Evolutionary conservation across 2,329 filamentous ascomycete genomes (phyloP).

Genomic region (Hymenoscyphus scutula): DNA sequence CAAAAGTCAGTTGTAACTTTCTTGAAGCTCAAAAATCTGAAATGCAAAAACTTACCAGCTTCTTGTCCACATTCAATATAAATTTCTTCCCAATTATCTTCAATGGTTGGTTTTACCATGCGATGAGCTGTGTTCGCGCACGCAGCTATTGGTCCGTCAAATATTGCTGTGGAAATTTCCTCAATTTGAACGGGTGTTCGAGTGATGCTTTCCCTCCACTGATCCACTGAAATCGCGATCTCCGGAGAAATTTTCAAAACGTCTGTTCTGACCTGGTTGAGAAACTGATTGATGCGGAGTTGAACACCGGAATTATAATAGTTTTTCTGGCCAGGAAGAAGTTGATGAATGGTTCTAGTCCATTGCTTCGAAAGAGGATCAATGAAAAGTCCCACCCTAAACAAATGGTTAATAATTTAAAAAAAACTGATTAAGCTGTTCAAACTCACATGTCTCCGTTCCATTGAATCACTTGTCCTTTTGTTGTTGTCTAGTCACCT

Average conservation of each 20-base stretch:
- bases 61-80: background rate
- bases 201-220: background rate
- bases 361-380: conserved; percentile 7
- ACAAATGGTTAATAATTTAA: too few relatives aligned
- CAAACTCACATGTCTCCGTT: conserved; percentile 25
- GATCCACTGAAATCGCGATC: background rate
- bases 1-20: background rate
- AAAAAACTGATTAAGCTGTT: too few relatives aligned
- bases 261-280: background rate
- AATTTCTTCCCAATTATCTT: background rate
- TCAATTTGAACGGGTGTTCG: background rate
- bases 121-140: background rate
- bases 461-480: conserved; percentile 16
- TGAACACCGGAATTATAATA: background rate
- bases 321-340: conserved; percentile 1
- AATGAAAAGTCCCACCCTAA: background rate
- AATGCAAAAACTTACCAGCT: background rate
- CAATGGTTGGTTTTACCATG: background rate
- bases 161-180: background rate
- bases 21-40: background rate
- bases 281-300: background rate
- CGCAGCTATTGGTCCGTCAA: background rate
- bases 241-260: too few relatives aligned
- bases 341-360: background rate
- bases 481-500: conserved; percentile 15